phyloP scores from a whole-genome alignment of 768 basidiomycete genomes.

The Agaricus sinodeliciosus region DNA sequence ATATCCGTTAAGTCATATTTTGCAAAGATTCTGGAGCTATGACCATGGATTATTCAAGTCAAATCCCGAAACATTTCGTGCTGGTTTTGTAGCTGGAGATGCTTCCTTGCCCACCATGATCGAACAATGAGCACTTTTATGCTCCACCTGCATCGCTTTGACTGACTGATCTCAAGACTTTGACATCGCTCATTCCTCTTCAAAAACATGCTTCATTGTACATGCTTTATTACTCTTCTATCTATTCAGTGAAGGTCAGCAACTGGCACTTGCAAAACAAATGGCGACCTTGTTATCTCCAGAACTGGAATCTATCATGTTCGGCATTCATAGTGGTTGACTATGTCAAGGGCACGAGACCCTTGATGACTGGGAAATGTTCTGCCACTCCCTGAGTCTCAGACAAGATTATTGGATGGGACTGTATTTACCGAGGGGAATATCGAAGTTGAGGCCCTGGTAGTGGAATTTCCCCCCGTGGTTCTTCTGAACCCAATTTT shows the following conservation, averaged over 20 bases:
- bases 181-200: slow-evolving; percentile 22
- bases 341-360: slow-evolving; percentile 14
- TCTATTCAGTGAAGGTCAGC: slow-evolving; percentile 26
- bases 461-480: no score
- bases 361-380: neutral
- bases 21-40: slow-evolving; percentile 51
- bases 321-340: slow-evolving; percentile 32
- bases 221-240: slow-evolving; percentile 31
- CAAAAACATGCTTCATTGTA: slow-evolving; percentile 42
- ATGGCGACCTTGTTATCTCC: slow-evolving; percentile 28
- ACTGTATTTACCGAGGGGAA: no score
- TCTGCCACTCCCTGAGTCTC: slow-evolving; percentile 12
- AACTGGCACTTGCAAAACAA: slow-evolving; percentile 22
- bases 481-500: no score
- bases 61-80: slow-evolving; percentile 43
- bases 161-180: slow-evolving; percentile 4
- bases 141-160: slow-evolving; percentile 9
- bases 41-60: slow-evolving; percentile 55
- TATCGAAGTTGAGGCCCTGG: no score
- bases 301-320: slow-evolving; percentile 25
- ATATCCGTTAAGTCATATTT: no score
- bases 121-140: slow-evolving; percentile 17
- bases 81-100: slow-evolving; percentile 49
- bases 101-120: slow-evolving; percentile 39
- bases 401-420: no score